Evolutionary conservation across 257 asterid species (phyloP).

Genomic region (Misopates orontium): DNA sequence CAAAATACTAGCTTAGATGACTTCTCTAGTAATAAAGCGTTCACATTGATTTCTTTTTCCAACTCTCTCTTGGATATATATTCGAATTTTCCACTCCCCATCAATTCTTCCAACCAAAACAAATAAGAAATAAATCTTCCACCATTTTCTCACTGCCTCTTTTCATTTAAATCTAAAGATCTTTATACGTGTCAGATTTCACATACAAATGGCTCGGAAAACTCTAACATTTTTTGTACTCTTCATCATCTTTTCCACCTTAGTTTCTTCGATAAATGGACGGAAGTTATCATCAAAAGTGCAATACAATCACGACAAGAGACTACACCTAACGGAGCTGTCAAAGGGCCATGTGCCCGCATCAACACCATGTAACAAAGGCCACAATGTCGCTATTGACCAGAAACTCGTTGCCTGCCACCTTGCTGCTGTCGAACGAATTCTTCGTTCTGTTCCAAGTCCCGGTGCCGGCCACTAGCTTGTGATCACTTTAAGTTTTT

Average conservation of each 20-base stretch:
- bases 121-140: too few relatives aligned
- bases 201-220: constrained; percentile 35
- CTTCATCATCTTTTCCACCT: constrained; percentile 30
- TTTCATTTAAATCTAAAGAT: too few relatives aligned
- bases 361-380: constrained; percentile 53
- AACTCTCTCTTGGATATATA: too few relatives aligned
- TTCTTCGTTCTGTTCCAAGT: constrained; percentile 60
- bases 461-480: constrained; percentile 61
- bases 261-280: constrained; percentile 29
- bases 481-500: too few relatives aligned
- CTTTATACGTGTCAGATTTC: too few relatives aligned
- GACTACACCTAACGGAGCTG: constrained; percentile 42
- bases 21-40: too few relatives aligned
- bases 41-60: too few relatives aligned
- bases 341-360: constrained; percentile 50
- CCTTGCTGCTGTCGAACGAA: constrained; percentile 46
- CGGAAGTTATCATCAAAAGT: constrained; percentile 40
- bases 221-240: constrained; percentile 25
- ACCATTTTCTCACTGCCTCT: too few relatives aligned
- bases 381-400: constrained; percentile 39
- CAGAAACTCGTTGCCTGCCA: constrained; percentile 50
- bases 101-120: too few relatives aligned
- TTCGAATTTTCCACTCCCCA: too few relatives aligned
- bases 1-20: too few relatives aligned
- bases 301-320: constrained; percentile 7